Base-by-base conservation (phyloP, 1,284 basidiomycete genomes). In the Apiotrichum sp. region DNA sequence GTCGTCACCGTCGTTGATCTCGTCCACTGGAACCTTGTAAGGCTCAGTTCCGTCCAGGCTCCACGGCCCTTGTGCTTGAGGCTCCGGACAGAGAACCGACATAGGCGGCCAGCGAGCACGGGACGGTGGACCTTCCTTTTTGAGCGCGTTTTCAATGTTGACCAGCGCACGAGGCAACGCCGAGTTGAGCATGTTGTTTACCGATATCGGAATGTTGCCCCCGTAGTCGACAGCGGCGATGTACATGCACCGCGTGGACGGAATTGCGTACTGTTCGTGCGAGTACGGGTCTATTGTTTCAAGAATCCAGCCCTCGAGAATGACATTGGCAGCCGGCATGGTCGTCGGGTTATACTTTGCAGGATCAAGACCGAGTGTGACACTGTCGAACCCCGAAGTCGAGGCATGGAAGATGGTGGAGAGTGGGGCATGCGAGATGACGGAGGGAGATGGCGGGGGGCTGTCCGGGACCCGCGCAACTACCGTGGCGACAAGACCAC, bases 251-350 rank as follows among this genome's bases (percentile, higher is more conserved):
- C 88, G 79, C 31, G 95, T 92, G 3, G 93, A 97, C 0, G 95
- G 95, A 46, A 98, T 97, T 13, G 89, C 84, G 70, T 93, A 95
- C 65, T 91, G 93, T 72, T 96, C 92, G 58, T 88, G 86, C 44
- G 90, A 90, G 72, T 98, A 98, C 0, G 96, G 95, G 71, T 98
- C 95, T 45, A 98, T 81, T 1, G 93, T 98, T 78, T 99, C 93
- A 63, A 97, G 76, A 45, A 97, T 86, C 96, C 96, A 99, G 0
- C 89, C 95, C 65, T 98, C 93, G 3, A 99, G 78, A 61, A 90
- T 86, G 45, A 93, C 80, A 22, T 87, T 84, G 0, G 92, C 93
- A 8, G 89, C 78, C 0, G 91, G 89, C 11, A 93, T 79, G 0
- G 61, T 71, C 49, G 83, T 82, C 0, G 89, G 80, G 69, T 98